Percentiles rank a stretch among this genome's conserved stretches.
Conservation (phyloP, 2,329 filamentous ascomycete species). For the Knufia petricola region DNA sequence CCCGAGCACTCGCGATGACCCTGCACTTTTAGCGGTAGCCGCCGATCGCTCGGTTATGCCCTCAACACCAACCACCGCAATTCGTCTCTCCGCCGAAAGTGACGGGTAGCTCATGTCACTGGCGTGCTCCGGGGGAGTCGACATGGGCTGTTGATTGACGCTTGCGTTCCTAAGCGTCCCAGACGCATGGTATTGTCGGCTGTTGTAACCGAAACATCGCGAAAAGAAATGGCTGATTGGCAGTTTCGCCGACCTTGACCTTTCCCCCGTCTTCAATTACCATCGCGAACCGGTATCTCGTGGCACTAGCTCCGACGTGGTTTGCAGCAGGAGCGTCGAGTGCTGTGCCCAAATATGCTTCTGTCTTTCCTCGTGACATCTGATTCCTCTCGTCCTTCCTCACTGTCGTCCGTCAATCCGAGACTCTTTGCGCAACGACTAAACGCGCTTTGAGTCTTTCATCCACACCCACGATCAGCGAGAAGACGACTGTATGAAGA, state of each 20-base stretch:
- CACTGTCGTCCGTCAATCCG: not conserved
- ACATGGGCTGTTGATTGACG: not conserved
- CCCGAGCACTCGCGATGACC: not conserved
- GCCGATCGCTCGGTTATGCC: not conserved
- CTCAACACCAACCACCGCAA: not conserved
- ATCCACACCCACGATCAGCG: not conserved
- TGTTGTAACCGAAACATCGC: not conserved
- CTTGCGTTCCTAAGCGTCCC: not conserved
- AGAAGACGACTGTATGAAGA: not conserved
- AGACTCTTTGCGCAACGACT: not conserved
- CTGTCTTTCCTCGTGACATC: not conserved
- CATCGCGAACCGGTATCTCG: not conserved
- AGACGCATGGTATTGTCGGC: not conserved
- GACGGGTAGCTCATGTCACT: not conserved
- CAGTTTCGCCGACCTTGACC: not conserved
- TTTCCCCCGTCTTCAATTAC: not conserved
- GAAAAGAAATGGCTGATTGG: constrained; percentile 1
- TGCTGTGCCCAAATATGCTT: not conserved
- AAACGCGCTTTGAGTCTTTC: not conserved
- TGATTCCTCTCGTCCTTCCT: not conserved
- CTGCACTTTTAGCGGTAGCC: not conserved
- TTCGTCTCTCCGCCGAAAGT: not conserved
- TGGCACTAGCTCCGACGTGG: not conserved
- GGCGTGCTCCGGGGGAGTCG: not conserved
- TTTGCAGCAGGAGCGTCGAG: not conserved